Evolutionary conservation across 257 asterid genomes (phyloP).

Genomic region (Petunia axillaris): DNA sequence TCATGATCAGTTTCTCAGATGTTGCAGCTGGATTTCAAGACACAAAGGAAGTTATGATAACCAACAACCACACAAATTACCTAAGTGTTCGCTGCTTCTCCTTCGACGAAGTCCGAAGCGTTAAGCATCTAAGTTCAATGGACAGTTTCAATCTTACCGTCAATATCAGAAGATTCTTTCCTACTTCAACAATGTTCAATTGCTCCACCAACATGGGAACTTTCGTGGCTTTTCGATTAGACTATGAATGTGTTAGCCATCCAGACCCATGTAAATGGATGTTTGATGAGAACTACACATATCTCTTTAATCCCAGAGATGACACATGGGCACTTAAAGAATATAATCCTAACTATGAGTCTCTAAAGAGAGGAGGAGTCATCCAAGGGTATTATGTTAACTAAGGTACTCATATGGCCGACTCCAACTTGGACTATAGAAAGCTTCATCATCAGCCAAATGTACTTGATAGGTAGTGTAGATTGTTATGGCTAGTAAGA

Average conservation of each 20-base stretch:
- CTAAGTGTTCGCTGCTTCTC: conserved; percentile 67
- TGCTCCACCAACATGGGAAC: conserved; percentile 88
- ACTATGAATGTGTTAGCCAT: conserved; percentile 40
- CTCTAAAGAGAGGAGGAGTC: conserved; percentile 72
- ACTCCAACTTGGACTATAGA: conserved; percentile 7
- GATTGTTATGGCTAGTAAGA: no score
- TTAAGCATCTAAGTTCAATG: conserved; percentile 49
- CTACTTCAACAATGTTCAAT: conserved; percentile 54
- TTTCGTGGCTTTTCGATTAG: conserved; percentile 47
- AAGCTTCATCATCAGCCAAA: no score
- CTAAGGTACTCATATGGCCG: conserved; percentile 6
- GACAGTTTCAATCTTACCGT: conserved; percentile 43
- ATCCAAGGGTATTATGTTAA: conserved; percentile 62
- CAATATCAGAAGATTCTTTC: conserved; percentile 33
- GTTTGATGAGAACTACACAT: conserved; percentile 56
- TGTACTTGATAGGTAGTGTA: no score
- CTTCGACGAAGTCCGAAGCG: conserved; percentile 37
- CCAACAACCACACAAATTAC: conserved; percentile 68
- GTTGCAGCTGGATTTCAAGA: background rate
- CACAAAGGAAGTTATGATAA: conserved; percentile 34
- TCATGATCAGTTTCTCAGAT: background rate
- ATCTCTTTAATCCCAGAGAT: conserved; percentile 34
- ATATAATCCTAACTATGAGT: conserved; percentile 70
- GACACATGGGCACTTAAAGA: conserved; percentile 40
- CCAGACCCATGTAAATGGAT: conserved; percentile 53